Conservation (phyloP, 106 monocot species). For the Allium fistulosum region DNA sequence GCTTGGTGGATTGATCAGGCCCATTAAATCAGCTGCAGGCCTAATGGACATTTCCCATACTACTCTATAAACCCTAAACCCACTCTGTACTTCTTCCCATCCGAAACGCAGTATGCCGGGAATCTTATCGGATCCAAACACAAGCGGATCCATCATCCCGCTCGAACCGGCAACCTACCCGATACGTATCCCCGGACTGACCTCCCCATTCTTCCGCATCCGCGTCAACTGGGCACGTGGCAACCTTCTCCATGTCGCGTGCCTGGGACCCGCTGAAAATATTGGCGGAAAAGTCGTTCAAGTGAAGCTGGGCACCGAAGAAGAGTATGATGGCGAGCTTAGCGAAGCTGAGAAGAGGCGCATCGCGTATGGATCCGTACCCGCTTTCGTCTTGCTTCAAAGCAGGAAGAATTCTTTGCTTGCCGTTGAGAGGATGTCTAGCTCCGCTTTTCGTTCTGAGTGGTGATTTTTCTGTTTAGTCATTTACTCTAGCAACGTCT, state of each 20-base stretch:
- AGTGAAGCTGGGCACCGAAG: slow-evolving; percentile 38
- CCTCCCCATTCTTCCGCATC: slow-evolving; percentile 55
- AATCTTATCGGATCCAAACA: slow-evolving; percentile 24
- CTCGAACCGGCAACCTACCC: slow-evolving; percentile 32
- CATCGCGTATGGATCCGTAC: slow-evolving; percentile 74
- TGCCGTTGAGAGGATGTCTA: slow-evolving; percentile 26
- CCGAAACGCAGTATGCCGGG: slow-evolving; percentile 37
- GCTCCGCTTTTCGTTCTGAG: slow-evolving; percentile 27
- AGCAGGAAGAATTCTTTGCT: slow-evolving; percentile 50
- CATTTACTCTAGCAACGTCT: not conserved
- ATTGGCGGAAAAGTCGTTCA: slow-evolving; percentile 57
- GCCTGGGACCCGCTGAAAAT: slow-evolving; percentile 32
- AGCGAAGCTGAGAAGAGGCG: slow-evolving; percentile 55
- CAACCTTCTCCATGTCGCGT: slow-evolving; percentile 72
- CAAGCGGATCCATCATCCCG: slow-evolving; percentile 27
- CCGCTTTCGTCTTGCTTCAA: slow-evolving; percentile 78
- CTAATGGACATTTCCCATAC: no score
- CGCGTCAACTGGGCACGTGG: slow-evolving; percentile 72
- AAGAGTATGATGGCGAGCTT: slow-evolving; percentile 17
- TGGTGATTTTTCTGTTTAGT: slow-evolving; percentile 30
- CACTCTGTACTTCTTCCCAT: not conserved
- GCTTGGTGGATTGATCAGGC: no score
- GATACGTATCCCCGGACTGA: slow-evolving; percentile 45
- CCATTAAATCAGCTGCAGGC: no score
- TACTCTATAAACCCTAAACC: slow-evolving; percentile 5